Base-by-base conservation (phyloP, 2,329 filamentous ascomycete species). In the Amauroascus verrucosus region DNA sequence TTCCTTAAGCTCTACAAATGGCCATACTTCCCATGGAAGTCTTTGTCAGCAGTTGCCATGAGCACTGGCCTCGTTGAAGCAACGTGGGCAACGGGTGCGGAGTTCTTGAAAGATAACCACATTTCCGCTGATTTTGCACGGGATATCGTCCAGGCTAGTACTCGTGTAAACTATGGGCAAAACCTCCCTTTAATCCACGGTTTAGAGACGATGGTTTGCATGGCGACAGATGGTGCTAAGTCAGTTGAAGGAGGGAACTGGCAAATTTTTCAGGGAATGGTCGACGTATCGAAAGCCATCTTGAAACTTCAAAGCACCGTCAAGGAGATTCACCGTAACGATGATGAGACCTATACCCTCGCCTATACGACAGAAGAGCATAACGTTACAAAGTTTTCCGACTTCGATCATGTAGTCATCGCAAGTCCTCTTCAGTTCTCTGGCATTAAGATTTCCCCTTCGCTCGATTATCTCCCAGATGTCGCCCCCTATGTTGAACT, bases 161-260 rank as follows among this genome's bases (percentile, higher is more conserved):
- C 93, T 0, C 79, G 93, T 18, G 91, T 96, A 58, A 97, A 97
- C 68, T 98, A 96, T 70, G 93, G 86, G 0, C 88, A 90, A 47
- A 96, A 97, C 61, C 70, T 97, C 11, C 79, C 75, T n/a, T 74
- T 82, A 33, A 93, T 97, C 46, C 90, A 97, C 63, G 93, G 88
- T 0, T 71, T 98, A 1, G 88, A 94, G 63, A 82, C 90, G 1
- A 88, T 96, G 85, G 85, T 94, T 1, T 91, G 89, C 41, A 88
- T 97, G 82, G 86, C 90, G 1, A 86, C 89, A 0, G 84, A 91
- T 50, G 89, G 88, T 6, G 88, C 90, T 0, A 81, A 89, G 65
- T 76, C 85, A 16, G 79, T 97, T 1, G 70, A 79, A 13, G 89
- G 89, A 6, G 93, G 93, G 1, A 98, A 97, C 67, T 97, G 90